A percentile compares a stretch with the other conserved stretches of the same genome.
Evolutionary conservation across 768 basidiomycete genomes (phyloP).

Genomic region (Amyloporia xantha): DNA sequence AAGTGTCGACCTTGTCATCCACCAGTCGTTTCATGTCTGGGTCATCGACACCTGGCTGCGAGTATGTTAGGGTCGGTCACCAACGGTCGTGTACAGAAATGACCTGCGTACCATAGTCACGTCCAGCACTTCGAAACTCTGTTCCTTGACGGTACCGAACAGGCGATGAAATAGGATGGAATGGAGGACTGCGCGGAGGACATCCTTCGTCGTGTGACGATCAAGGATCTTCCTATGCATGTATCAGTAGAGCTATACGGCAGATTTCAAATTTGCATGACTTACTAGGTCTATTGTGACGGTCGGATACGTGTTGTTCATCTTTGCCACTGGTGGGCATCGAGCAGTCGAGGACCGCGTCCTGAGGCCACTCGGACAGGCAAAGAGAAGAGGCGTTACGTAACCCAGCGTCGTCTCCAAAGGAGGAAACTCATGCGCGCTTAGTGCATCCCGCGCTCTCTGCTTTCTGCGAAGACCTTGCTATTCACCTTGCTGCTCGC

Average conservation of each 20-base stretch:
- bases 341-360: too few species aligned
- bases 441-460: too few species aligned
- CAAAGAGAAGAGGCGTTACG: too few species aligned
- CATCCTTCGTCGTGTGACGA: slow-evolving; percentile 65
- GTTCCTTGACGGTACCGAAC: slow-evolving; percentile 73
- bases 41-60: slow-evolving; percentile 69
- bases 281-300: slow-evolving; percentile 46
- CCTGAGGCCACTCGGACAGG: too few species aligned
- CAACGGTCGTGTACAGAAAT: not conserved
- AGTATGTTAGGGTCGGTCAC: not conserved
- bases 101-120: slow-evolving; percentile 69
- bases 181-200: slow-evolving; percentile 71
- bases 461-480: too few species aligned
- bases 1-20: slow-evolving; percentile 67
- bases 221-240: slow-evolving; percentile 52
- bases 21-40: slow-evolving; percentile 64
- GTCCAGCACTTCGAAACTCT: slow-evolving; percentile 73
- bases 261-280: too few species aligned
- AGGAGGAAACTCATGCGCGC: too few species aligned
- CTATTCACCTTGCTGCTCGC: too few species aligned
- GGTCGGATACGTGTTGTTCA: slow-evolving; percentile 30
- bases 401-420: too few species aligned
- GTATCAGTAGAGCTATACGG: slow-evolving; percentile 9
- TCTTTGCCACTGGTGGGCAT: not conserved
- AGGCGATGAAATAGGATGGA: slow-evolving; percentile 78